Evolutionary conservation across 805 yeast species (phyloP).

Genomic region (Saturnispora gosingensis): DNA sequence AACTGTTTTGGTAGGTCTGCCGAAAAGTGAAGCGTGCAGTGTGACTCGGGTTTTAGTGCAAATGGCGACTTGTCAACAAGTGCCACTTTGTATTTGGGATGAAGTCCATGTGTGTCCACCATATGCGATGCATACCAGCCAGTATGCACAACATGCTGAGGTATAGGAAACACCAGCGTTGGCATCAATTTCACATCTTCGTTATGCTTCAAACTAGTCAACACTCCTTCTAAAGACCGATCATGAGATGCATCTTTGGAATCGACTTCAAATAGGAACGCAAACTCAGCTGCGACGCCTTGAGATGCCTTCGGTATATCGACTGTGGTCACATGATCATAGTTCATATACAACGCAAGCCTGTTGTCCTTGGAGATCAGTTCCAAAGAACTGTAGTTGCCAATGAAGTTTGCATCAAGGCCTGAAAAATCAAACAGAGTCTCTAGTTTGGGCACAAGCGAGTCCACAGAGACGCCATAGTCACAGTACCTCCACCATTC

Average conservation of each 20-base stretch:
- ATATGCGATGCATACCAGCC: slow-evolving; percentile 14
- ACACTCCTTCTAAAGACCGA: slow-evolving; percentile 10
- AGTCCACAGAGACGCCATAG: not conserved
- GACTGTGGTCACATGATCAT: not conserved
- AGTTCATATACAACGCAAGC: not conserved
- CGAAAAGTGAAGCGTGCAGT: slow-evolving; percentile 3
- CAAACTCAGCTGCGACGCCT: not conserved
- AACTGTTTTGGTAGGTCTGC: slow-evolving; percentile 18
- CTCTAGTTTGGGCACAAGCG: not conserved
- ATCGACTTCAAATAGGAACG: not conserved
- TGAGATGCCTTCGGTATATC: not conserved
- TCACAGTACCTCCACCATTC: slow-evolving; percentile 23
- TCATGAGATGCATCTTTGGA: slow-evolving; percentile 1
- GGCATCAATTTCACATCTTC: slow-evolving; percentile 13
- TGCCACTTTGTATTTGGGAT: slow-evolving; percentile 19
- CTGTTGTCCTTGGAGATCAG: not conserved
- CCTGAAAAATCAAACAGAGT: not conserved
- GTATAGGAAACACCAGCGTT: slow-evolving; percentile 19
- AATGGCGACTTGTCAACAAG: slow-evolving; percentile 3
- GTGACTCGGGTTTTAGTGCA: not conserved
- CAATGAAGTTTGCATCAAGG: not conserved
- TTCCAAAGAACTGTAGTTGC: slow-evolving; percentile 2
- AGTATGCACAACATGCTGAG: slow-evolving; percentile 15
- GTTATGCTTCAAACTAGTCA: slow-evolving; percentile 1
- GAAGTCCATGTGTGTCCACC: slow-evolving; percentile 19